A percentile compares a stretch with the other conserved stretches of the same genome.
phyloP scores from a whole-genome alignment of 805 yeast species.

The Peterozyma xylosa region DNA sequence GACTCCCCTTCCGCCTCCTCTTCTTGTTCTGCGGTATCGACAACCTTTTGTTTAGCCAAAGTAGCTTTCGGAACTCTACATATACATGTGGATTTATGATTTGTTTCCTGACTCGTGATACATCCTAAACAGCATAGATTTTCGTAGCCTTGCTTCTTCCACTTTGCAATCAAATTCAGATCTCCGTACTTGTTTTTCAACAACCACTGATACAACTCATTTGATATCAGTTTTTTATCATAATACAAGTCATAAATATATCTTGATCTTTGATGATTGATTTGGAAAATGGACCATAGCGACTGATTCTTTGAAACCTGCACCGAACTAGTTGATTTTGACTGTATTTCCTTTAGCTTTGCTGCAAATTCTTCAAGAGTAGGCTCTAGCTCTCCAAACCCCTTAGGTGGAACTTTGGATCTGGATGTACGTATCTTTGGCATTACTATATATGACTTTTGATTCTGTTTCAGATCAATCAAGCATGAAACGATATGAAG shows the following conservation, averaged over 20 bases:
- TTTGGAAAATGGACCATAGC: constrained; percentile 61
- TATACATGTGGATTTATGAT: constrained; percentile 66
- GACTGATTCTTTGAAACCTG: constrained; percentile 42
- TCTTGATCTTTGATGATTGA: constrained; percentile 70
- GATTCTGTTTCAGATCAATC: too few relatives aligned
- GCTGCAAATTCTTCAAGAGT: constrained; percentile 53
- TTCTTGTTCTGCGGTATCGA: constrained; percentile 11
- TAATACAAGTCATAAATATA: constrained; percentile 72
- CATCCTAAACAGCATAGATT: constrained; percentile 78
- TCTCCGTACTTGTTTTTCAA: constrained; percentile 62
- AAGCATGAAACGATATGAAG: too few relatives aligned
- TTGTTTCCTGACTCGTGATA: constrained; percentile 54
- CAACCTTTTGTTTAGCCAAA: constrained; percentile 25
- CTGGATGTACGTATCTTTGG: constrained; percentile 35
- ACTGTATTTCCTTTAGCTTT: constrained; percentile 48
- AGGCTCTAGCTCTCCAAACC: constrained; percentile 61
- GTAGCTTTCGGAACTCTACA: constrained; percentile 76
- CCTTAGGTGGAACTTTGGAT: constrained; percentile 60
- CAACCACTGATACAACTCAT: constrained; percentile 68
- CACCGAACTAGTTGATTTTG: constrained; percentile 15
- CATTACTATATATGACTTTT: constrained; percentile 22
- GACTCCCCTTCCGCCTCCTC: constrained; percentile 17
- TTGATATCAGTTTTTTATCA: constrained; percentile 58
- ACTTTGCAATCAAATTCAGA: constrained; percentile 65
- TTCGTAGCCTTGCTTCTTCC: constrained; percentile 64